phyloP scores from a whole-genome alignment of 768 basidiomycete genomes.

The Kwoniella heveanensis region DNA sequence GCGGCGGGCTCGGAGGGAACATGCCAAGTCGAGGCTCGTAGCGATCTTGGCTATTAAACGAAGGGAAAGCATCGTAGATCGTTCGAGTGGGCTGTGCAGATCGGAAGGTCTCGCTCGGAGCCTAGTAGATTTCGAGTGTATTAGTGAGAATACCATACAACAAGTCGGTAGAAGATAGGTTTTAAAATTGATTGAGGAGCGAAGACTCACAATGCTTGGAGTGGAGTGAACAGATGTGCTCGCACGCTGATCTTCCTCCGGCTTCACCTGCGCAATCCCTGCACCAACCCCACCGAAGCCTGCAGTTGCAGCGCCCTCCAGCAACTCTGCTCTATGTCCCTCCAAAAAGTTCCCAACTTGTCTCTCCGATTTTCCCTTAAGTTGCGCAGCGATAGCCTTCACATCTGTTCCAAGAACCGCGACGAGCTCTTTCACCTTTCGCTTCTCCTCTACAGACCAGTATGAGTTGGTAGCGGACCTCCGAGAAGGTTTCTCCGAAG shows the following conservation, averaged over 20 bases:
- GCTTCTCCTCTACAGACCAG: constrained; percentile 71
- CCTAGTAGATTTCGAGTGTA: too few species aligned
- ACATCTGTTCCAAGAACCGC: constrained; percentile 69
- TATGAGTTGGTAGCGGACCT: constrained; percentile 56
- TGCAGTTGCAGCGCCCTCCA: constrained; percentile 6
- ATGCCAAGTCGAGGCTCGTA: constrained; percentile 40
- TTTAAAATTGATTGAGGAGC: too few species aligned
- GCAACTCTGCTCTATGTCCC: constrained; percentile 45
- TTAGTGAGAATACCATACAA: too few species aligned
- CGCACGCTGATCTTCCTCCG: constrained; percentile 9
- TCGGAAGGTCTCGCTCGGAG: constrained; percentile 10
- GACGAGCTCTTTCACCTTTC: constrained; percentile 63
- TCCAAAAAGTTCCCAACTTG: constrained; percentile 56
- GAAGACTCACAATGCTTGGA: background rate
- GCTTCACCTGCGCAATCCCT: constrained; percentile 8
- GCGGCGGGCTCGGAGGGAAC: constrained; percentile 33
- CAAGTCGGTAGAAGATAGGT: too few species aligned
- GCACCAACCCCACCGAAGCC: background rate
- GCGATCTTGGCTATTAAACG: constrained; percentile 10
- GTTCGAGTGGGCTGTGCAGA: constrained; percentile 24
- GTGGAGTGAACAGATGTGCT: background rate
- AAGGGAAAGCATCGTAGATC: constrained; percentile 23
- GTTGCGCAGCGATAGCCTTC: constrained; percentile 68
- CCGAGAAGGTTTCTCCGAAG: constrained; percentile 6
- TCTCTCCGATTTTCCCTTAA: constrained; percentile 60